Percentiles rank a stretch among this genome's conserved stretches.
Evolutionary conservation across 140 eudicot genomes (phyloP).

Genomic region (Ambrosia hybrid): DNA sequence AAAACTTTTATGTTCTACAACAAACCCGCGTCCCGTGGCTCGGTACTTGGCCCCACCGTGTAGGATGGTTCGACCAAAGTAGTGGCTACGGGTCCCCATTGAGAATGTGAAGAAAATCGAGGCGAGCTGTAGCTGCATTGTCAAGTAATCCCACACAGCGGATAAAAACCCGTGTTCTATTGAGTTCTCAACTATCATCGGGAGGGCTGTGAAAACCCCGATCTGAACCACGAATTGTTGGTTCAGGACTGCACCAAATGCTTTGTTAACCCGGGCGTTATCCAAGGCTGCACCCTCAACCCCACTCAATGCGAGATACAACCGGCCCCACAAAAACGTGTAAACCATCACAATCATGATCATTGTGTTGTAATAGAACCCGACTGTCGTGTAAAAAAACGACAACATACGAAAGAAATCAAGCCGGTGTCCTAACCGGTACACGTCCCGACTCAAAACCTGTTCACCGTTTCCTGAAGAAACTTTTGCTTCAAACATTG

Average conservation of each 20-base stretch:
- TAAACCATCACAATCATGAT: constrained; percentile 72
- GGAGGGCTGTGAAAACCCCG: constrained; percentile 89
- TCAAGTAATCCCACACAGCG: constrained; percentile 86
- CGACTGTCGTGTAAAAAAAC: constrained; percentile 79
- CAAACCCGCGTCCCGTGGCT: constrained; percentile 95
- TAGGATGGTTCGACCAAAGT: constrained; percentile 85
- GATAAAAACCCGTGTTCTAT: constrained; percentile 85
- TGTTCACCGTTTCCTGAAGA: constrained; percentile 96
- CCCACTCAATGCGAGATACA: constrained; percentile 89
- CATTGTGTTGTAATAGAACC: constrained; percentile 81
- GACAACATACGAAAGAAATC: constrained; percentile 98
- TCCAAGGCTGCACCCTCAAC: constrained; percentile 59
- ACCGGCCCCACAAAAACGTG: constrained; percentile 82
- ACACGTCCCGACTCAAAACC: constrained; percentile 82
- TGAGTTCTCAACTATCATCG: constrained; percentile 91
- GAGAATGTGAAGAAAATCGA: constrained; percentile 86
- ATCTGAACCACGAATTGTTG: constrained; percentile 87
- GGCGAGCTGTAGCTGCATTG: constrained; percentile 82
- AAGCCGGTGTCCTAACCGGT: constrained; percentile 87
- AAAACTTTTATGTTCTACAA: constrained; percentile 76
- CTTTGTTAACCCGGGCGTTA: constrained; percentile 47
- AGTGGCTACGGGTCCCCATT: constrained; percentile 86
- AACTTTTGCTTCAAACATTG: constrained; percentile 97
- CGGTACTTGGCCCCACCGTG: constrained; percentile 97
- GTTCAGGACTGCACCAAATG: constrained; percentile 62